Evolutionary conservation across 768 basidiomycete genomes (phyloP).

Genomic region (Xerocomellus intermedius): DNA sequence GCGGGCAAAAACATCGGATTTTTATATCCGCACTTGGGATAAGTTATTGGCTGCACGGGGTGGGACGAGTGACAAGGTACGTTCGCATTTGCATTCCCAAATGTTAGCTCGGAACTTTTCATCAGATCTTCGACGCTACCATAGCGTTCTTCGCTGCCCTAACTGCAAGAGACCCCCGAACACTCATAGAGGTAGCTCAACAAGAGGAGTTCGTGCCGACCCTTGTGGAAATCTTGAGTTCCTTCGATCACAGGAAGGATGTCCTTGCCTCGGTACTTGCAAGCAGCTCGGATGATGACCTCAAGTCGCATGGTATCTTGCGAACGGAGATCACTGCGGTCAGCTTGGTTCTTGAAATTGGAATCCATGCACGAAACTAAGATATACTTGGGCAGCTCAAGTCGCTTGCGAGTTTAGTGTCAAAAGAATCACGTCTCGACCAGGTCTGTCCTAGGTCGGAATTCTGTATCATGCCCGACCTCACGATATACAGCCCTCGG

Average conservation of each 20-base stretch:
- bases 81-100: slow-evolving; percentile 18
- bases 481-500: slow-evolving; percentile 44
- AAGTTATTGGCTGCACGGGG: slow-evolving; percentile 57
- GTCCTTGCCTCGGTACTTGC: slow-evolving; percentile 45
- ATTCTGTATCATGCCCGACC: not conserved
- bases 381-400: slow-evolving; percentile 29
- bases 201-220: slow-evolving; percentile 37
- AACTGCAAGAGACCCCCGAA: slow-evolving; percentile 55
- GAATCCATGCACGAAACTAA: slow-evolving; percentile 4
- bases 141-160: slow-evolving; percentile 62
- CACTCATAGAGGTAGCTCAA: slow-evolving; percentile 53
- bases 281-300: slow-evolving; percentile 37
- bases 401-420: slow-evolving; percentile 35
- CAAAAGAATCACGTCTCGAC: slow-evolving; percentile 31
- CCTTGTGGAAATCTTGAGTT: slow-evolving; percentile 43
- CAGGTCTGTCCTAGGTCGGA: slow-evolving; percentile 15
- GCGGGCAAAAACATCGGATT: slow-evolving; percentile 76
- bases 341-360: slow-evolving; percentile 21
- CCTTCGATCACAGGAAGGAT: slow-evolving; percentile 40
- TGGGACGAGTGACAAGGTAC: slow-evolving; percentile 58
- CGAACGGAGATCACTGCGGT: slow-evolving; percentile 61
- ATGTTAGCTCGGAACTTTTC: not conserved
- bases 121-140: slow-evolving; percentile 62
- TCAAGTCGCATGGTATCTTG: slow-evolving; percentile 51
- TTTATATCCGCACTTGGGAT: slow-evolving; percentile 68